phyloP scores from a whole-genome alignment of 805 yeast species.

The Tetrapisispora taiwanensis region DNA sequence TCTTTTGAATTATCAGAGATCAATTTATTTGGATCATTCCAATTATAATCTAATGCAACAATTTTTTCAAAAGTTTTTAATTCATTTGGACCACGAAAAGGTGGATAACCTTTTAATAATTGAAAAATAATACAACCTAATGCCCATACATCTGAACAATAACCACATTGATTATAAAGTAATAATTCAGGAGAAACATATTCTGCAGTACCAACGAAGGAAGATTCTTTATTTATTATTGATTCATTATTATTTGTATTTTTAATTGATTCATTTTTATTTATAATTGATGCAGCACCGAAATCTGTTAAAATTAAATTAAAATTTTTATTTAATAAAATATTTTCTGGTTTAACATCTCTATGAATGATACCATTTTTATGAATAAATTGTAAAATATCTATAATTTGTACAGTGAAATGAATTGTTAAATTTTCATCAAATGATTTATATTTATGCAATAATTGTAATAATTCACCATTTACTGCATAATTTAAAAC shows the following conservation, averaged over 20 bases:
- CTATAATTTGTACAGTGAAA: constrained; percentile 80
- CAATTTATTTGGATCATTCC: constrained; percentile 19
- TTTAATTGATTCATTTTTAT: constrained; percentile 15
- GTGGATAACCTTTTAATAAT: constrained; percentile 74
- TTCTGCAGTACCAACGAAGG: constrained; percentile 97
- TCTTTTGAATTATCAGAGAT: constrained; percentile 38
- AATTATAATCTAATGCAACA: constrained; percentile 61
- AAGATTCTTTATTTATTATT: constrained; percentile 31
- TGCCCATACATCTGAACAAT: constrained; percentile 88
- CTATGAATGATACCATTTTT: constrained; percentile 84
- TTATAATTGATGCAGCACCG: constrained; percentile 75
- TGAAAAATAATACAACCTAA: constrained; percentile 82
- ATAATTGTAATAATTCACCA: constrained; percentile 80
- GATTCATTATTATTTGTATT: constrained; percentile 14
- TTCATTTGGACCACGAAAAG: constrained; percentile 81
- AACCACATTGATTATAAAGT: constrained; percentile 68
- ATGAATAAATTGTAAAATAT: constrained; percentile 83
- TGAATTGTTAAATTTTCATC: constrained; percentile 68
- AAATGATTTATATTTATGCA: constrained; percentile 50
- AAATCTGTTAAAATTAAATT: constrained; percentile 89
- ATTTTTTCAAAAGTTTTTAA: constrained; percentile 83
- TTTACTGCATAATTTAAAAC: constrained; percentile 91
- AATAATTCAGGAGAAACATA: constrained; percentile 90
- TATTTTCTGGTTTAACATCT: constrained; percentile 91
- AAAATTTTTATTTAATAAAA: constrained; percentile 74